These are phyloP conservation scores for Vaucheria bursata DNA, from an alignment of 352 stramenopile species.

Conservation along the genomic window DNA sequence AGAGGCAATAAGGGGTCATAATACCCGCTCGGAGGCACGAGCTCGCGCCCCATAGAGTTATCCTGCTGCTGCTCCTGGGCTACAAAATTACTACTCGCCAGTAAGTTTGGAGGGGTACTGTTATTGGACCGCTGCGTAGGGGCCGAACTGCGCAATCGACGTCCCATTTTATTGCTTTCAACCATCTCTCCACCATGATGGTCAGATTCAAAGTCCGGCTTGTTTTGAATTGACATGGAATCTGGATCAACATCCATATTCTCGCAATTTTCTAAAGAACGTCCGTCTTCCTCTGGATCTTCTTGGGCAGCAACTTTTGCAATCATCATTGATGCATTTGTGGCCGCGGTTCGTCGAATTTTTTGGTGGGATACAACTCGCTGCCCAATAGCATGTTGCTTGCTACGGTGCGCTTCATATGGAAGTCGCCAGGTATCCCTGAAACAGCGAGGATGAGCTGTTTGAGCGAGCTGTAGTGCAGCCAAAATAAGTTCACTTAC, in stretches of 20 bases:
- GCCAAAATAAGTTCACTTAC: conserved; percentile 15
- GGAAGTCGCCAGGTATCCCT: conserved; percentile 15
- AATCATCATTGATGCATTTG: neutral
- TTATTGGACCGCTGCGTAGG: neutral
- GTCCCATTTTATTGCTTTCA: too few relatives aligned
- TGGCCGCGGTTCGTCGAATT: neutral
- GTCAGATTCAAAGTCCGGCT: too few relatives aligned
- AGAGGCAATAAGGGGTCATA: neutral
- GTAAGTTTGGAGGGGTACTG: too few relatives aligned
- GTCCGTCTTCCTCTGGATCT: too few relatives aligned
- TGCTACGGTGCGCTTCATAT: conserved; percentile 18
- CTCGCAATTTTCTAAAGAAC: too few relatives aligned
- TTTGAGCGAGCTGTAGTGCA: conserved; percentile 9
- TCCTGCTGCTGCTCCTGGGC: neutral
- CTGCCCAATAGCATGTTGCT: too few relatives aligned
- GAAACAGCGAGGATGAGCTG: conserved; percentile 7
- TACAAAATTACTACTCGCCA: neutral
- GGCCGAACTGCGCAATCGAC: neutral
- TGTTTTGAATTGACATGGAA: too few relatives aligned
- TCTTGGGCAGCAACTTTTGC: neutral
- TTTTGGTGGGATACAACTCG: too few relatives aligned
- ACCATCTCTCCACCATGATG: too few relatives aligned
- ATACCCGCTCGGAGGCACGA: neutral
- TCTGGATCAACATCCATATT: too few relatives aligned
- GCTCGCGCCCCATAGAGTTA: conserved; percentile 13